Evolutionary conservation across 1,139 yeast species (phyloP).

Genomic region (Pneumocystis murina): DNA sequence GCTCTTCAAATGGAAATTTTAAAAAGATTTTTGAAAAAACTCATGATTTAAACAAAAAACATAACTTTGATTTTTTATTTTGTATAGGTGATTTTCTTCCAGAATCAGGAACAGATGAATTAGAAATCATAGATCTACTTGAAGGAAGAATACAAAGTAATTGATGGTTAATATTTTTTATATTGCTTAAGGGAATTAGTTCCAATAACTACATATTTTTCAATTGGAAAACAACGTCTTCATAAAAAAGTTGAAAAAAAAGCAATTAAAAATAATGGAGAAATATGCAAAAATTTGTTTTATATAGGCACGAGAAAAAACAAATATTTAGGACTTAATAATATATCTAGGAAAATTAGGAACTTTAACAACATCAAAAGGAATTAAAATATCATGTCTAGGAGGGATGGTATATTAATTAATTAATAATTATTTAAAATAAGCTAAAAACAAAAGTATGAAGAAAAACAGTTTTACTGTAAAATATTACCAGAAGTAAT

Average conservation of each 20-base stretch:
- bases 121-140: conserved; percentile 2
- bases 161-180: not conserved
- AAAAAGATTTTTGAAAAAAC: conserved; percentile 8
- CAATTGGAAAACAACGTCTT: conserved; percentile 6
- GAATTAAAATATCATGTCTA: conserved; percentile 4
- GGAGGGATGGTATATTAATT: not conserved
- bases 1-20: conserved; percentile 7
- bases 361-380: conserved; percentile 4
- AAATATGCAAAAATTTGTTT: conserved; percentile 10
- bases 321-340: not conserved
- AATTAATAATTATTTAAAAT: not conserved
- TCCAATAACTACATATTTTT: conserved; percentile 9
- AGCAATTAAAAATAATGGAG: conserved; percentile 5
- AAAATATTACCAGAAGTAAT: not conserved
- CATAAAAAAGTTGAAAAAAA: conserved; percentile 3
- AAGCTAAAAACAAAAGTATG: not conserved
- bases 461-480: not conserved
- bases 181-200: not conserved
- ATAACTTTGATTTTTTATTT: conserved; percentile 9
- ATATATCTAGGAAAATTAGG: conserved; percentile 6
- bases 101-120: not conserved
- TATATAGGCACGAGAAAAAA: conserved; percentile 1
- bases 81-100: conserved; percentile 10
- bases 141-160: not conserved
- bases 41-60: conserved; percentile 4